Evolutionary conservation across 805 yeast species (phyloP).

Genomic region (Kluyveromyces nonfermentans): DNA sequence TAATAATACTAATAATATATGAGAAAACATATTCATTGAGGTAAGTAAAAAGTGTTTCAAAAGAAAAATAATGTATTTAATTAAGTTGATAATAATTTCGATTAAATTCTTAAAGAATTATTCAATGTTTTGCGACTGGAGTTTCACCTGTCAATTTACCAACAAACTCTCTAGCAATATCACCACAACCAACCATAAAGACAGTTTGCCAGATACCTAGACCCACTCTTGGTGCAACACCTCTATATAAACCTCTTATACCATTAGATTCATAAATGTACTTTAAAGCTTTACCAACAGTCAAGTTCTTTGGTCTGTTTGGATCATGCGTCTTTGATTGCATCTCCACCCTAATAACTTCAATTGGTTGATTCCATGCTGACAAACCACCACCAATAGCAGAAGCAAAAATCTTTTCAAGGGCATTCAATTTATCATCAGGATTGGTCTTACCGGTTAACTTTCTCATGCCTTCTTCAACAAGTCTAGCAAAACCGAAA

Average conservation of each 20-base stretch:
- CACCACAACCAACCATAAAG: conserved; percentile 97
- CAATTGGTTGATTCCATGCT: conserved; percentile 99
- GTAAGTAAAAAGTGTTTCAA: too few species aligned
- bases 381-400: conserved; percentile 94
- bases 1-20: not conserved
- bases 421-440: conserved; percentile 55
- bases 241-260: conserved; percentile 83
- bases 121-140: conserved; percentile 35
- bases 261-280: conserved; percentile 83
- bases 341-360: conserved; percentile 96
- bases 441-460: conserved; percentile 45
- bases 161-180: conserved; percentile 70
- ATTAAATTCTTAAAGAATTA: too few species aligned
- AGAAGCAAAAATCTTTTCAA: conserved; percentile 77
- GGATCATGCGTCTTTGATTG: conserved; percentile 92
- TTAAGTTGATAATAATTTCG: too few species aligned
- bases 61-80: too few species aligned
- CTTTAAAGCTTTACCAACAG: conserved; percentile 64
- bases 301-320: conserved; percentile 85
- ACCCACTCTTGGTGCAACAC: conserved; percentile 95
- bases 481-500: conserved; percentile 84
- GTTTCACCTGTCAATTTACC: conserved; percentile 51
- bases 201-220: conserved; percentile 97
- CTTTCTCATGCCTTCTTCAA: conserved; percentile 73
- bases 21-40: not conserved